Evolutionary conservation across 2,329 filamentous ascomycete species (phyloP), one percentile per base, ranked within the genome.

Genomic region (Colletotrichum trifolii): DNA sequence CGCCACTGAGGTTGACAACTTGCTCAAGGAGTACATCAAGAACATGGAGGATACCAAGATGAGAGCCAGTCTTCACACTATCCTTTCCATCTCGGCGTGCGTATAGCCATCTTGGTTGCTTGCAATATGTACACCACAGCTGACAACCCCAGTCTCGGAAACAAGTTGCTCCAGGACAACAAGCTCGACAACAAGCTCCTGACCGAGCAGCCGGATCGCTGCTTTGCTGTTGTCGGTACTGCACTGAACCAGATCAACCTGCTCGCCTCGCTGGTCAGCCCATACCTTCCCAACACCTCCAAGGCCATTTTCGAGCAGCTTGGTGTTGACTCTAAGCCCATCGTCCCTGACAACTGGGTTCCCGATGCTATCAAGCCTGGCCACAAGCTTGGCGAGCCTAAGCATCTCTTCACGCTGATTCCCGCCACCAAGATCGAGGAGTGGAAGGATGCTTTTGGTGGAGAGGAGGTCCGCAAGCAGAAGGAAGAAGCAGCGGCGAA

Each of bases 181-280:
- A 81, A 79, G 68, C 77, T 85, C 40, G 83, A 86, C 71, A 87
- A 87, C 74, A 81, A 81, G 67, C 81, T 87, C 45, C 76, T 88
- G 25, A 78, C 81, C 3, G 84, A 86, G 39, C 77, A 87, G 69
- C 85, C 85, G 0, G 83, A 82, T 54, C 83, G 84, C 40, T 86
- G 84, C 65, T 79, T 81, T 40, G 82, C 83, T 7, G 84, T 88
- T n/a, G 84, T 97, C 58, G 91, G 92, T 60, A 82, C 94, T n/a
- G 92, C 91, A 1, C 83, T 97, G 66, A 96, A 96, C 79, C 87
- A 94, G 69, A 89, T 95, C 58, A 89, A 95, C 73, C 88, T 97
- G 38, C 85, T 97, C 52, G 92, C 94, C 25, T 89, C 88, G 58
- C 81, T 97, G 47, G 86, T 94, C 61, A 87, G 89, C 56, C 94